Evolutionary conservation across 1,284 basidiomycete species (phyloP).

Genomic region (Trametes polyzona): DNA sequence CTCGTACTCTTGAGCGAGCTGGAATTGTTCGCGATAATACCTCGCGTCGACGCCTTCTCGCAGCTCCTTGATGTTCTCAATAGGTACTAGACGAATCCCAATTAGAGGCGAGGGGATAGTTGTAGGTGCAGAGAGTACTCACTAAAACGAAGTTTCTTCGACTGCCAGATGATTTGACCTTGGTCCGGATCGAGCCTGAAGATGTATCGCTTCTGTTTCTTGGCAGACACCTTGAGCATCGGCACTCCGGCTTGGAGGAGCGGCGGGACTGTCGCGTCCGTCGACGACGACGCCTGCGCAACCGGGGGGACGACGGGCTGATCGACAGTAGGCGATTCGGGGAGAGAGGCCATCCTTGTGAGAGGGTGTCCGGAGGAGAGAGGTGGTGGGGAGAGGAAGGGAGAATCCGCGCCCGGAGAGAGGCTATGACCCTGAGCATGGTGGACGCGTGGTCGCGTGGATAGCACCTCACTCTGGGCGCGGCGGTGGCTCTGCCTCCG

Average conservation of each 20-base stretch:
- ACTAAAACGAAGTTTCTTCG: conserved; percentile 79
- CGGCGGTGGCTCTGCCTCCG: conserved; percentile 25
- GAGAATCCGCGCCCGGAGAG: conserved; percentile 10
- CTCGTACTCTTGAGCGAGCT: conserved; percentile 63
- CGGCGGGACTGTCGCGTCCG: conserved; percentile 51
- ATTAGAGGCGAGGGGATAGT: not conserved
- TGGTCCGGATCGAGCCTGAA: conserved; percentile 82
- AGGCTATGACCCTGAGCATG: conserved; percentile 6
- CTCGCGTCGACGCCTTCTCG: conserved; percentile 78
- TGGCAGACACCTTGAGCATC: conserved; percentile 90
- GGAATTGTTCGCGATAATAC: conserved; percentile 81
- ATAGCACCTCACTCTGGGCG: conserved; percentile 25
- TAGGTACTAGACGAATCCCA: conserved; percentile 63
- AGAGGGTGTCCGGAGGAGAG: no score
- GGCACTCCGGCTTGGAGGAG: conserved; percentile 63
- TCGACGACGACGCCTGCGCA: conserved; percentile 28
- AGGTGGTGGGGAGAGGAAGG: conserved; percentile 3
- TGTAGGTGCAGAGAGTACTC: conserved; percentile 38
- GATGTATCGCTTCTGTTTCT: conserved; percentile 76
- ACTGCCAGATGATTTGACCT: conserved; percentile 85
- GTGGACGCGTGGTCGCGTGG: conserved; percentile 24
- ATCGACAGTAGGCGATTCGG: conserved; percentile 8
- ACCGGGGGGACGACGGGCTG: conserved; percentile 11
- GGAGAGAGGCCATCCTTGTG: conserved; percentile 17
- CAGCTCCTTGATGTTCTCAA: conserved; percentile 92